Evolutionary conservation across 1,284 basidiomycete genomes (phyloP).

Genomic region (Cystobasidium sp.): DNA sequence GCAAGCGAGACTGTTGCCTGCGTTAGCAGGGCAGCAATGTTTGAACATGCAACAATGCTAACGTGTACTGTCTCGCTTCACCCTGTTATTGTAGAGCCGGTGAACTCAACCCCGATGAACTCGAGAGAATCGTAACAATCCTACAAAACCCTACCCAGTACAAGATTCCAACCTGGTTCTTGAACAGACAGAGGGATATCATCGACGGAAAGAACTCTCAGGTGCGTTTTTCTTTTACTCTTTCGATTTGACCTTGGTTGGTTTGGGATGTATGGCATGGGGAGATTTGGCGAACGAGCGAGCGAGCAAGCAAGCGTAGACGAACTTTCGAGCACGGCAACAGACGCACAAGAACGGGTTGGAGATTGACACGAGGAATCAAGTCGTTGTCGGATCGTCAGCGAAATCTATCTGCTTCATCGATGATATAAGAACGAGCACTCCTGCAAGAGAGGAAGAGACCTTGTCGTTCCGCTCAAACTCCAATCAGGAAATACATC

Average conservation of each 20-base stretch:
- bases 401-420: no score
- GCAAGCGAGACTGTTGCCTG: not conserved
- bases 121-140: constrained; percentile 98
- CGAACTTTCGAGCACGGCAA: not conserved
- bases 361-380: no score
- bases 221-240: constrained; percentile 54
- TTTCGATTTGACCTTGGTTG: not conserved
- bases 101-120: constrained; percentile 94
- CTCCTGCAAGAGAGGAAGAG: no score
- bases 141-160: constrained; percentile 99
- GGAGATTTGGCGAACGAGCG: not conserved
- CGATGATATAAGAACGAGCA: no score
- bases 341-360: no score
- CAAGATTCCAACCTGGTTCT: constrained; percentile 99
- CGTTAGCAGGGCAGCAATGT: no score
- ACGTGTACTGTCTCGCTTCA: not conserved
- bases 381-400: no score
- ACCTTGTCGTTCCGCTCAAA: no score
- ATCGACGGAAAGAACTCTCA: constrained; percentile 96
- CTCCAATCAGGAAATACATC: no score
- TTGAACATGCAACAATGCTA: no score
- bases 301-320: not conserved
- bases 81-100: constrained; percentile 69
- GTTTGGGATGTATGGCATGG: not conserved
- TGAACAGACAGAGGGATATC: constrained; percentile 99